Base-by-base conservation (phyloP, 2,329 filamentous ascomycete species). In the Dactylellina cionopaga region DNA sequence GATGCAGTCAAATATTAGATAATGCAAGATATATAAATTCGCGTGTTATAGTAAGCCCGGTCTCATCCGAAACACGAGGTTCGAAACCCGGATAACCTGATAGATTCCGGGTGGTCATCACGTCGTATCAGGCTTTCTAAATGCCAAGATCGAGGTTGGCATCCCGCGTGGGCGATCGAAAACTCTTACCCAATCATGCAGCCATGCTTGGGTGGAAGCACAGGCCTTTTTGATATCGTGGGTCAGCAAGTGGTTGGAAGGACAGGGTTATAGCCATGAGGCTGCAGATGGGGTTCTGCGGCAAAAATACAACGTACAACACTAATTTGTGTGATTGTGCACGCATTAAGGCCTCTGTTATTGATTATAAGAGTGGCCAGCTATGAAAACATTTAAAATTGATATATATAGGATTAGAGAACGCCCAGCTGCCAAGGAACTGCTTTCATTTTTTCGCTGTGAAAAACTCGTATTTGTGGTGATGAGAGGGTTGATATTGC, bases 11-110 rank as follows among this genome's bases (percentile, higher is more conserved):
- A n/a, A n/a, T n/a, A n/a, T n/a, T n/a, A n/a, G n/a, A n/a, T n/a
- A 13, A 13, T 5, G 5, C n/a, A 13, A 11, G 22, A 47, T 29
- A 47, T 25, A 5, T 47, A 25, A 29, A 47, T 5, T 11, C n/a
- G 13, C 41, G n/a, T 27, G 10, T 3, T 29, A 25, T n/a, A 52
- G 54, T 74, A 76, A 73, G 88, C 88, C 49, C 96, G 95, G 78
- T 90, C 95, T 39, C 93, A 93, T 82, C 88, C 95, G 76, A 98
- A 98, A 81, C 99, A 95, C 78, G 95, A 95, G 1, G 93, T 91
- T 77, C 98, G n/a, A n/a, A n/a, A n/a, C n/a, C n/a, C n/a, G n/a
- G n/a, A n/a, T n/a, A n/a, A n/a, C n/a, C n/a, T n/a, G n/a, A n/a
- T n/a, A n/a, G n/a, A n/a, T n/a, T n/a, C n/a, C n/a, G n/a, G n/a